phyloP scores from a whole-genome alignment of 208 protist species.

The Trypanosoma platydactyli region DNA sequence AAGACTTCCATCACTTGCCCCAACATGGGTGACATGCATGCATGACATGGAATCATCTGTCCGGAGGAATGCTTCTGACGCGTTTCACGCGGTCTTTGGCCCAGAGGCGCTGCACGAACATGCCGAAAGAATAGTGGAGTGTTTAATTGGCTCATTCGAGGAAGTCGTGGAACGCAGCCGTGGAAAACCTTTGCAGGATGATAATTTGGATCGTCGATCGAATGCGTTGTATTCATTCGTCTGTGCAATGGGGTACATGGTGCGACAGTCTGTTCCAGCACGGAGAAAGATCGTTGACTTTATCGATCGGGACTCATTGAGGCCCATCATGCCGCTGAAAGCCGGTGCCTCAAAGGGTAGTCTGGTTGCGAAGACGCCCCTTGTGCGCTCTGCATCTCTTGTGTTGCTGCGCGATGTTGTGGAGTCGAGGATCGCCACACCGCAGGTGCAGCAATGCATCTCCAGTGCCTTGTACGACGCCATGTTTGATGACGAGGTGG shows the following conservation, averaged over 20 bases:
- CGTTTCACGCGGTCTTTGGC: conserved; percentile 65
- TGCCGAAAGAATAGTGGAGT: conserved; percentile 49
- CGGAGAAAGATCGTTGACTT: conserved; percentile 60
- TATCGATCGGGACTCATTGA: conserved; percentile 42
- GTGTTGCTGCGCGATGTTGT: conserved; percentile 76
- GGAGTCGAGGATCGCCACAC: conserved; percentile 49
- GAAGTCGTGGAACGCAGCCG: conserved; percentile 34
- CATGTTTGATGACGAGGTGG: conserved; percentile 47
- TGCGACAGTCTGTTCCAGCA: conserved; percentile 64
- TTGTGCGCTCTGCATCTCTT: conserved; percentile 74
- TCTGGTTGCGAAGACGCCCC: conserved; percentile 55
- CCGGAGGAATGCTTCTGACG: conserved; percentile 42
- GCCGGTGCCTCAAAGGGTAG: conserved; percentile 28
- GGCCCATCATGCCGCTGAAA: conserved; percentile 43
- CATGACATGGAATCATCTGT: conserved; percentile 76
- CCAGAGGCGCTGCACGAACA: conserved; percentile 66
- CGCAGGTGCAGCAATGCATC: conserved; percentile 56
- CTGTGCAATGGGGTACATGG: conserved; percentile 79
- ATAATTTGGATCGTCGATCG: conserved; percentile 59
- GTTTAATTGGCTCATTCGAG: conserved; percentile 41
- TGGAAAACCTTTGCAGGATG: conserved; percentile 63
- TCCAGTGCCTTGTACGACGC: conserved; percentile 48
- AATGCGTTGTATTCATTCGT: conserved; percentile 67
- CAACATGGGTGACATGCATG: conserved; percentile 80
- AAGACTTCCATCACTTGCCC: conserved; percentile 51